Evolutionary conservation across 768 basidiomycete species (phyloP).

Genomic region (Russula virescens): DNA sequence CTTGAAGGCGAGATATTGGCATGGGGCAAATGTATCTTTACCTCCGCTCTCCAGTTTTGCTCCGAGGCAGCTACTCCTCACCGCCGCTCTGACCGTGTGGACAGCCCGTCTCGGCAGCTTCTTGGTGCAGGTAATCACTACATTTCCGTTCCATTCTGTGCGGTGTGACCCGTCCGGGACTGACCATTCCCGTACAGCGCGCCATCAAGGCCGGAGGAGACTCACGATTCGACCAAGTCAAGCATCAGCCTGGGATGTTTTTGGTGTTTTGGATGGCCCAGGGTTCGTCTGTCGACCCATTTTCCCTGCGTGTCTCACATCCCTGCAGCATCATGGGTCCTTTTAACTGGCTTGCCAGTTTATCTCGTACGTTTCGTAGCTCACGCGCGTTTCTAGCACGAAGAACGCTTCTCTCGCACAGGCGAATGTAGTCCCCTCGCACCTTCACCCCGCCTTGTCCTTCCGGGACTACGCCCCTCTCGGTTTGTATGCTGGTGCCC

Average conservation of each 20-base stretch:
- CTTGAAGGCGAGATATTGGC: slow-evolving; percentile 34
- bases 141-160: not conserved
- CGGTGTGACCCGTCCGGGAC: not conserved
- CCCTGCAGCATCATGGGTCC: slow-evolving; percentile 57
- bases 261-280: slow-evolving; percentile 57
- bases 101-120: slow-evolving; percentile 54
- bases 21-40: slow-evolving; percentile 32
- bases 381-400: not conserved
- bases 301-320: not conserved
- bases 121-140: slow-evolving; percentile 43
- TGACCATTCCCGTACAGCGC: slow-evolving; percentile 27
- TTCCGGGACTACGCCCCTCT: slow-evolving; percentile 49
- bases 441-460: slow-evolving; percentile 46
- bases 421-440: slow-evolving; percentile 47
- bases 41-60: slow-evolving; percentile 46
- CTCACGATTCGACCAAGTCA: slow-evolving; percentile 58
- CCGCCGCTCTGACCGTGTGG: slow-evolving; percentile 38
- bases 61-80: slow-evolving; percentile 41
- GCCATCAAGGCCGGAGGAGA: slow-evolving; percentile 54
- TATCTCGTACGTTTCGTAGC: slow-evolving; percentile 39
- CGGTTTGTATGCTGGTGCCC: slow-evolving; percentile 49
- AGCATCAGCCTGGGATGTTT: slow-evolving; percentile 44
- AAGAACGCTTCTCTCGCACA: slow-evolving; percentile 20
- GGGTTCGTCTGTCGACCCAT: slow-evolving; percentile 33
- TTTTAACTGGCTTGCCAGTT: slow-evolving; percentile 49